phyloP scores from a whole-genome alignment of 768 basidiomycete genomes.

The Phallus indusiatus region DNA sequence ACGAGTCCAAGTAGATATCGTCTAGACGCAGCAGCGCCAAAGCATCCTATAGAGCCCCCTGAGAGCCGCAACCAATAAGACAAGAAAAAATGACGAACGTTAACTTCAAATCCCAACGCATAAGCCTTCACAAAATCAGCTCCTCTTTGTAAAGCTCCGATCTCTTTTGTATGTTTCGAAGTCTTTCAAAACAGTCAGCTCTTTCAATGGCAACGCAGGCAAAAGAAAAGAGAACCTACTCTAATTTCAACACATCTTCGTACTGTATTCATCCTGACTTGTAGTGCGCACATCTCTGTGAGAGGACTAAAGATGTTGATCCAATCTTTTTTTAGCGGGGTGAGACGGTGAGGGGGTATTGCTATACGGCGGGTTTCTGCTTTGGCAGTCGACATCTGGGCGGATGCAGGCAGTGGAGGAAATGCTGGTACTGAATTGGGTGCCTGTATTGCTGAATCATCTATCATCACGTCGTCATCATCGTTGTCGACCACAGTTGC shows the following conservation, averaged over 20 bases:
- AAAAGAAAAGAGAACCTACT: conserved; percentile 38
- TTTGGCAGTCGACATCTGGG: conserved; percentile 48
- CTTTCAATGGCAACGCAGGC: not conserved
- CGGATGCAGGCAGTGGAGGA: conserved; percentile 54
- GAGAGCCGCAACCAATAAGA: not conserved
- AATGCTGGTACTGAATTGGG: conserved; percentile 55
- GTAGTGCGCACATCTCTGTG: conserved; percentile 88
- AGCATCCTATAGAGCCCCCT: conserved; percentile 53
- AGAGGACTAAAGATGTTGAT: conserved; percentile 90
- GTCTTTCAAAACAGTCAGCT: conserved; percentile 44
- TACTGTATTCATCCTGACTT: conserved; percentile 95
- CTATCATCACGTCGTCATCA: conserved; percentile 60
- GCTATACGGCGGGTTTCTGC: conserved; percentile 83
- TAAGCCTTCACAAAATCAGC: conserved; percentile 96
- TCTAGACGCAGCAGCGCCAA: conserved; percentile 92
- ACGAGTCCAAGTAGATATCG: conserved; percentile 95
- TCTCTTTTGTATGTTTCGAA: conserved; percentile 88
- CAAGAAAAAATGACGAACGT: conserved; percentile 42
- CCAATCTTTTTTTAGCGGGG: conserved; percentile 95
- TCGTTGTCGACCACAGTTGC: conserved; percentile 18
- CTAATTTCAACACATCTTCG: conserved; percentile 85
- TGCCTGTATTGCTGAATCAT: conserved; percentile 32
- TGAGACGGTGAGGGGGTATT: conserved; percentile 96
- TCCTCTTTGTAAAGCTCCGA: conserved; percentile 90
- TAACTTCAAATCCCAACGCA: conserved; percentile 89